Base-by-base conservation (phyloP, 164 flowering plant genomes). In the Chimonanthus salicifolius region DNA sequence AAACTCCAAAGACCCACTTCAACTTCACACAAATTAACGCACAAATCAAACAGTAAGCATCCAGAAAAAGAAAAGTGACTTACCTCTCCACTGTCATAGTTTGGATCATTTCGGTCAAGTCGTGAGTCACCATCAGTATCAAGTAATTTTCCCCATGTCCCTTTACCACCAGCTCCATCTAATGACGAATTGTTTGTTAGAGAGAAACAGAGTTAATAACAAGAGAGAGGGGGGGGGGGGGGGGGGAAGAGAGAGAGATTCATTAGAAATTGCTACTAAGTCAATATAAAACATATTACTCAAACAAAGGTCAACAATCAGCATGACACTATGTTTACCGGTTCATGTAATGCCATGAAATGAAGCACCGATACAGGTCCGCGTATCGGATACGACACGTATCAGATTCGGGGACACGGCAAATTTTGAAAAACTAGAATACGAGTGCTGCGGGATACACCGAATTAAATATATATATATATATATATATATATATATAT, bases 111-210 rank as follows among this genome's bases (percentile, higher is more conserved):
- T n/a, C 94, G 81, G 80, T 96, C 99, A 64, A 94, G 82, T 70
- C 84, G 91, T 7, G 90, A 77, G 49, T 85, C 98, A 77, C 84
- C 84, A 80, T 88, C 95, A 71, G 95, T 89, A 71, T 96, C 99
- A 33, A 96, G 87, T 64, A 94, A 79, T 79, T 88, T 96, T n/a
- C 99, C 99, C 99, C 99, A 96, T 20, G 98, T 94, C 44, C 99
- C 99, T 78, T 94, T 96, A 21, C 99, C 99, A 68, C 99, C 99
- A 83, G 81, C 98, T 51, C 99, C 99, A 85, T 96, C 99, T 96
- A n/a, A 84, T 71, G 64, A 72, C 67, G 77, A 80, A 43, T 10
- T n/a, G n/a, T 13, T 54, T 13, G 33, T 33, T 33, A 33, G 10
- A 43, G 9, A 8, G 15, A 10, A 15, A 4, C 4, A n/a, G 18